Evolutionary conservation across 768 basidiomycete species (phyloP), one percentile per base, ranked within the genome.

Genomic region (Sarcodon aspratus): DNA sequence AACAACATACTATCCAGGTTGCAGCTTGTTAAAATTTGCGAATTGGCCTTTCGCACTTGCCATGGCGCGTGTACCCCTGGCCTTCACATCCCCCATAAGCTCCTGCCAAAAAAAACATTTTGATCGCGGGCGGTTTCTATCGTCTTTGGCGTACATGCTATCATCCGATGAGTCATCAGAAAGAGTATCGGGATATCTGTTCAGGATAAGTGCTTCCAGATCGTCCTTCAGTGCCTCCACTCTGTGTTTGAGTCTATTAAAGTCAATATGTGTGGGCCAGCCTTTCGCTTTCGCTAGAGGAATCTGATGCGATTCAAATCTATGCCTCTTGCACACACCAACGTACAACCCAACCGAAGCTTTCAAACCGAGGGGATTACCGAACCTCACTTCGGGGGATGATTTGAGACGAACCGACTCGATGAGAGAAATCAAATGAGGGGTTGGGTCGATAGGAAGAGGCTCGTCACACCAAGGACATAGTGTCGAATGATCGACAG

Each of bases 1-100:
- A 32, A 38, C 21, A 8, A 76, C 89, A 67, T 59, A 95, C 91
- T 93, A 95, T 66, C 92, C 91, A 27, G 91, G 89, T 57, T 90
- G 85, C 4, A 79, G 78, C 65, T 80, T 84, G 55, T 88, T 78
- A 56, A 94, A 94, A 54, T 69, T 85, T 13, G 76, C 72, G 56
- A 83, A 89, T 57, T 93, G 89, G 1, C 78, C 85, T 42, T 72
- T 75, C 45, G 86, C 75, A 37, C 87, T 82, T 1, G 74, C 72
- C 13, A 78, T 78, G 10, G 76, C 76, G 44, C 80, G 75, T 31
- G 77, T 72, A 0, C 88, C 89, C 50, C 80, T 79, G 54, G 67
- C 63, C 61, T 75, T 76, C 44, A 89, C 69, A 50, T 82, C 80
- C 45, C 69, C 69, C 61, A 79, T 69, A 7, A 82, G 63, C 33